A percentile compares a stretch with the other conserved stretches of the same genome.
Evolutionary conservation across 306 rosid genomes (phyloP).

Genomic region (Gleditsia sinensis): DNA sequence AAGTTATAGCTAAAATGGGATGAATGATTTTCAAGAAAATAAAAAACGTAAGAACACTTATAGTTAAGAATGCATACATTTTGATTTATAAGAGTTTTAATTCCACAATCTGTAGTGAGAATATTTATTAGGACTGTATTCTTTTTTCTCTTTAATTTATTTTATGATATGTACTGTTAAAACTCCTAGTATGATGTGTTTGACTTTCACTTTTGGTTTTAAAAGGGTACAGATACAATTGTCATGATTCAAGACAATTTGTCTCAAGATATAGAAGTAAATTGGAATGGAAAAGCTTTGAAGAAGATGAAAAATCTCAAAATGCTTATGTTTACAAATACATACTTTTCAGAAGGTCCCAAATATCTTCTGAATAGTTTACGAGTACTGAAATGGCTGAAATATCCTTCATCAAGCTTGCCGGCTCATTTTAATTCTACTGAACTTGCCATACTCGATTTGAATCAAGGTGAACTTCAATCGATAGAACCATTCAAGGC

Average conservation of each 20-base stretch:
- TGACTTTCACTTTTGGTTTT: background rate
- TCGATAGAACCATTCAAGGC: background rate
- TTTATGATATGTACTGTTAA: too few relatives aligned
- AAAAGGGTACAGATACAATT: background rate
- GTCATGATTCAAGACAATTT: background rate
- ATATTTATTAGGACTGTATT: too few relatives aligned
- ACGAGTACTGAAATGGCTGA: background rate
- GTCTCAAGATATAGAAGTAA: background rate
- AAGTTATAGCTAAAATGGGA: too few relatives aligned
- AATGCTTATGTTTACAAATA: slow-evolving; percentile 6
- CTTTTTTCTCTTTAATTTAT: too few relatives aligned
- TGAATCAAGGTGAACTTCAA: background rate
- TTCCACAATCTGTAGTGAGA: too few relatives aligned
- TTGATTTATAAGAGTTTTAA: too few relatives aligned
- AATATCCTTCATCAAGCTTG: background rate
- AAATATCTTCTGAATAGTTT: background rate
- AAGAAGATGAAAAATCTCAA: slow-evolving; percentile 20
- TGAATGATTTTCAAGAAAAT: too few relatives aligned
- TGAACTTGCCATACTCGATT: background rate
- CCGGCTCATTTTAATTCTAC: background rate
- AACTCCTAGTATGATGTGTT: too few relatives aligned
- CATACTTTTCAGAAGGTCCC: background rate
- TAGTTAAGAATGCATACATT: too few relatives aligned
- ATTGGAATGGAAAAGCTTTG: background rate
- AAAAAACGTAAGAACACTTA: too few relatives aligned